phyloP scores from a whole-genome alignment of 2,329 filamentous ascomycete species.

The Fusarium humuli region DNA sequence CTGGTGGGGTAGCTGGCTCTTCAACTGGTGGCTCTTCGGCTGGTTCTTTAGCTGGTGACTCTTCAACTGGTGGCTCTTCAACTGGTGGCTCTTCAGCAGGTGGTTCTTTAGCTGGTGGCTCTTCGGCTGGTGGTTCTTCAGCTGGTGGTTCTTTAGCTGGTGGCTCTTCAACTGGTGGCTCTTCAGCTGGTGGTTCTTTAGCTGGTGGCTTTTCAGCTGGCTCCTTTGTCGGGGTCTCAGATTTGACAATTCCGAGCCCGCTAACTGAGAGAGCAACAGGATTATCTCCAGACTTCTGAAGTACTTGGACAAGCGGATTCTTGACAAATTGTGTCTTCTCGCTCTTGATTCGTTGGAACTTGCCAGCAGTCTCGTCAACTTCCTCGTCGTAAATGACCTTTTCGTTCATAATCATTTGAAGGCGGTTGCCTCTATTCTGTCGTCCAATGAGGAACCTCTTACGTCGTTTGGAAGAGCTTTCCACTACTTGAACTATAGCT shows the following conservation, averaged over 20 bases:
- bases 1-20: background rate
- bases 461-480: background rate
- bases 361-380: background rate
- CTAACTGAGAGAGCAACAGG: background rate
- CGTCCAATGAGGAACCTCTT: background rate
- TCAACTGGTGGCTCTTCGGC: too few relatives aligned
- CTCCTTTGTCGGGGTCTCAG: background rate
- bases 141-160: too few relatives aligned
- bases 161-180: too few relatives aligned
- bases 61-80: too few relatives aligned
- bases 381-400: background rate
- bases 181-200: too few relatives aligned
- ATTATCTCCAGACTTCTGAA: background rate
- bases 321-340: background rate
- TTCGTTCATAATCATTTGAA: slow-evolving; percentile 1
- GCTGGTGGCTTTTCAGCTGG: too few relatives aligned
- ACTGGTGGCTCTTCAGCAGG: too few relatives aligned
- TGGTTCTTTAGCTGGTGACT: too few relatives aligned
- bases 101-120: background rate
- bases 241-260: background rate
- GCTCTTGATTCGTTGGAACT: background rate
- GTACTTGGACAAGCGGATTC: background rate
- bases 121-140: too few relatives aligned
- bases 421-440: background rate
- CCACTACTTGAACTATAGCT: background rate